Base-by-base conservation (phyloP, 306 rosid genomes). In the Prunus fruticosa region DNA sequence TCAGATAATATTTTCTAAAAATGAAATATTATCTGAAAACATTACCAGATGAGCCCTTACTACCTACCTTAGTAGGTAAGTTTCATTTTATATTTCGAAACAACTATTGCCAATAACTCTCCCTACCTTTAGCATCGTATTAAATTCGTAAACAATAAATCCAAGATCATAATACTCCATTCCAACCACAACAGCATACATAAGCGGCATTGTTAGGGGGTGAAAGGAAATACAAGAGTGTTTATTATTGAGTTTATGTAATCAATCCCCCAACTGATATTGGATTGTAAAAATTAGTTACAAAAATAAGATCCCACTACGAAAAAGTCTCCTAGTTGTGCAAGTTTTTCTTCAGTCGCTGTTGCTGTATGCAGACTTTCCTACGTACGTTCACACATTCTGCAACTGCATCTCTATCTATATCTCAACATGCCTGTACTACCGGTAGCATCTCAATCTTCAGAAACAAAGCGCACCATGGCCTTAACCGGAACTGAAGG, bases 311-410 rank as follows among this genome's bases (percentile, higher is more conserved):
- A 15, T 3, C 10, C 64, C 20, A 63, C 8, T 7, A 15, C 4
- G 32, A 51, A 41, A 7, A 14, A 41, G 20, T 73, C 25, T 34
- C 60, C 71, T 47, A 46, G 51, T 41, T 41, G n/a, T 25, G 72
- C 52, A 16, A 67, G 67, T 47, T 60, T 57, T 73, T 23, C 73
- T 66, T 61, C 51, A 76, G 47, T 49, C 52, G 71, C 8, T 25
- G 64, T 20, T 74, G 46, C 27, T 15, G 46, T 63, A 8, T 77
- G 62, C 74, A 45, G 50, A 16, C 57, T 61, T 30, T 61, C 66
- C 66, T 27, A 14, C 23, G 41, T 27, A 13, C 28, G n/a, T 27
- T 27, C 16, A 5, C 64, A 58, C 8, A 58, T 58, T 58, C 23
- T 12, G 8, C 23, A 58, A 58, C 66, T 18, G 67, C 53, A 38